Evolutionary conservation across 768 basidiomycete species (phyloP), one percentile per base, ranked within the genome.

Genomic region (Hydnomerulius pinastri): DNA sequence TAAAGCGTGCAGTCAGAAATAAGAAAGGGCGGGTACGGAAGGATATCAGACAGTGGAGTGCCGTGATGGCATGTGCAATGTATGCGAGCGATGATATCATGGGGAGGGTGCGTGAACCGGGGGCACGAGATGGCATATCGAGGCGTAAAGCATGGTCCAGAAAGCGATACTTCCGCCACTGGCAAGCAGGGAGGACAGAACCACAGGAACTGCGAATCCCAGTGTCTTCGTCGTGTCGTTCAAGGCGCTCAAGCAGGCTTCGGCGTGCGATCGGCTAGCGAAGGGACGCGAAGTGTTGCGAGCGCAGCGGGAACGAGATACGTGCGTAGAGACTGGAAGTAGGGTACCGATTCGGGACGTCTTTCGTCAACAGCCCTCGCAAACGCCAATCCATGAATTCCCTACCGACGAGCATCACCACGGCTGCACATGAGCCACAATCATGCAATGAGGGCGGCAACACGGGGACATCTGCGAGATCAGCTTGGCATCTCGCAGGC

Each of bases 181-280:
- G 23, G 67, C 67, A 71, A 60, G 67, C 67, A 30, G 58, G 55
- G 43, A 50, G 33, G 36, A 49, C 20, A 40, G 43, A 51, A 48
- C 41, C 38, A 48, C n/a, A 48, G 43, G 30, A 43, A 42, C 50
- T 40, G 47, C 51, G 13, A n/a, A 28, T 30, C 48, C 47, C 59
- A 46, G 38, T 23, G 35, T 36, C 54, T 44, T 41, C 55, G 46
- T 41, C 51, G 23, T 48, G 42, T 39, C 18, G 46, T 30, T 57
- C 60, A 3, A 48, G 58, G 53, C 57, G 53, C 64, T 66, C 63
- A 56, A 68, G 51, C 56, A 17, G 38, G 20, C 56, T 46, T 51
- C 66, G 47, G 43, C 56, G 51, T 30, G 6, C 62, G 55, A 40
- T 62, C 70, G 73, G 65, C 75, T 76, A 64, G 76, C 74, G 70